A percentile compares a stretch with the other conserved stretches of the same genome.
These are phyloP conservation scores for Yamadazyma ubonensis DNA, from an alignment of 805 yeast genomes.

Conservation along the genomic window DNA sequence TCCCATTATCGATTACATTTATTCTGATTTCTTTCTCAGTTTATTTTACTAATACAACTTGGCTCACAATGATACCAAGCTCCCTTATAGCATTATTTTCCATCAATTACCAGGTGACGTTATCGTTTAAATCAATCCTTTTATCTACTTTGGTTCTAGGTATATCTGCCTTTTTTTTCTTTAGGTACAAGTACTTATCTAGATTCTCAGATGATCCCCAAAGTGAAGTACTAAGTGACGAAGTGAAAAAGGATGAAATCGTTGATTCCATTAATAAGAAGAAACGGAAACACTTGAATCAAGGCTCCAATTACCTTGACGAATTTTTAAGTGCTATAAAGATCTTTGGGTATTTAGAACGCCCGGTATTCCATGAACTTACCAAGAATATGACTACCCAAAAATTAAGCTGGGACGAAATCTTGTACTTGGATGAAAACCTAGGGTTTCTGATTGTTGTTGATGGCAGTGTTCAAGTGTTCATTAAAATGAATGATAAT, in stretches of 20 bases:
- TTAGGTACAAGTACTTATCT: constrained; percentile 64
- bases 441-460: constrained; percentile 90
- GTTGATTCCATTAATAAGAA: constrained; percentile 20
- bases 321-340: constrained; percentile 89
- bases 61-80: constrained; percentile 2
- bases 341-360: constrained; percentile 89
- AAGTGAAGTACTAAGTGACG: constrained; percentile 4
- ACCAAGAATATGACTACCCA: constrained; percentile 91
- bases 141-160: constrained; percentile 28
- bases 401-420: constrained; percentile 73
- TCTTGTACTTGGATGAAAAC: constrained; percentile 67
- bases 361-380: constrained; percentile 87
- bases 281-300: constrained; percentile 36
- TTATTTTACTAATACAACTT: background rate
- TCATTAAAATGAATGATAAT: constrained; percentile 46
- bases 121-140: constrained; percentile 49
- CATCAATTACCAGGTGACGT: constrained; percentile 47
- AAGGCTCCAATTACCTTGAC: constrained; percentile 70
- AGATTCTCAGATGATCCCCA: constrained; percentile 46
- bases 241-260: constrained; percentile 17
- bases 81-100: constrained; percentile 23
- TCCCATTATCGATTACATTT: background rate
- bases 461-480: constrained; percentile 85
- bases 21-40: background rate
- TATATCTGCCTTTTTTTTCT: constrained; percentile 42